phyloP scores from a whole-genome alignment of 495 filamentous ascomycete genomes.

The Filosporella fistucella region DNA sequence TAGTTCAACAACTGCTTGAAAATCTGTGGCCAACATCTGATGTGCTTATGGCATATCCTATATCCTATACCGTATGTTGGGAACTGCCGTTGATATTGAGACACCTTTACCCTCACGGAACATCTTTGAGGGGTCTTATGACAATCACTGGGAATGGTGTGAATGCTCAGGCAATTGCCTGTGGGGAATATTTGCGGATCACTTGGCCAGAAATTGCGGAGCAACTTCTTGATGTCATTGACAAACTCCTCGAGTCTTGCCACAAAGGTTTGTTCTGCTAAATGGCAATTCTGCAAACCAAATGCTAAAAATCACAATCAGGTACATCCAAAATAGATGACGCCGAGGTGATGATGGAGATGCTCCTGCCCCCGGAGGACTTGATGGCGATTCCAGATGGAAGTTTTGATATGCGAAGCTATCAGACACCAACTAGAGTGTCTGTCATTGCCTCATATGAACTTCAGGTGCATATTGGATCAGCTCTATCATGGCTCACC shows the following conservation, averaged over 20 bases:
- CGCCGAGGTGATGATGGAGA: not conserved
- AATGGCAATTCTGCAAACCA: not conserved
- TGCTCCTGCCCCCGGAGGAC: too few species aligned
- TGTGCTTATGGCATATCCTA: too few species aligned
- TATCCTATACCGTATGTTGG: too few species aligned
- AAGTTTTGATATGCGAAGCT: too few species aligned
- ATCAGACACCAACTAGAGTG: too few species aligned
- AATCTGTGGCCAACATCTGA: too few species aligned
- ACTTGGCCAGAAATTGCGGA: not conserved
- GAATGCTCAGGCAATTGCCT: conserved; percentile 1
- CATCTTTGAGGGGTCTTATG: conserved; percentile 1
- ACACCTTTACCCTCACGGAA: too few species aligned
- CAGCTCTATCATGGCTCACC: conserved; percentile 7
- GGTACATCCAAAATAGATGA: not conserved
- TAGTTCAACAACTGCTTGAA: too few species aligned
- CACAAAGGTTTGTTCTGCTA: not conserved
- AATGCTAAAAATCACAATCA: not conserved
- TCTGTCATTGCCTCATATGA: not conserved
- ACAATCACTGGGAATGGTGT: conserved; percentile 3
- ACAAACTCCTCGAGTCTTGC: not conserved
- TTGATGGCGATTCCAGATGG: too few species aligned
- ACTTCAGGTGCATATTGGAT: not conserved
- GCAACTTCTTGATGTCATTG: conserved; percentile 1
- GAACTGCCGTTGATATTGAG: too few species aligned
- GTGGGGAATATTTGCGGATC: not conserved